Evolutionary conservation across 2,329 filamentous ascomycete species (phyloP), one percentile per base, ranked within the genome.

Genomic region (Tolypocladium nubicola): DNA sequence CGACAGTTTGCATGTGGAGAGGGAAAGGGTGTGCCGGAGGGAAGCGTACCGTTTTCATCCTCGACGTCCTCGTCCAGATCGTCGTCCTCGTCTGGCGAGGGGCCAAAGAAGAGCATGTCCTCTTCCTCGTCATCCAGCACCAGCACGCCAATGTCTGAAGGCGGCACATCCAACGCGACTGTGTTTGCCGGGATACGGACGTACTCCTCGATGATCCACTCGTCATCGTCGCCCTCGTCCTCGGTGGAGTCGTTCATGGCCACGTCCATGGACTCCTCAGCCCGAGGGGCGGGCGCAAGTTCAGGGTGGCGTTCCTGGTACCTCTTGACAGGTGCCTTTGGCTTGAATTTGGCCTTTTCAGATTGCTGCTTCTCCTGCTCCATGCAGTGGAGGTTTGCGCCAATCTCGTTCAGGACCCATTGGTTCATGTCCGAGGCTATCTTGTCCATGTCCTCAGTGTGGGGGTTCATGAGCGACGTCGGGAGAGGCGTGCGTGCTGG

Each of bases 131-230:
- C 76, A 55, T 82, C 80, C 53, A 85, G 76, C 8, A 83, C 79
- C 55, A 85, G 67, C 40, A 84, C 68, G 13, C 82, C 82, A 8
- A 86, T 75, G 52, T 77, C 78, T 33, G 79, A 74, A 0, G 77
- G 74, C 9, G 72, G 69, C 4, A 81, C 74, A 16, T 77, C 71
- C 11, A 75, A 67, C 19, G 74, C 73, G 58, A 84, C 71, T 33
- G 73, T 74, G 58, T 77, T 75, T 3, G 75, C 79, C 1, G 83
- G 80, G 21, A 86, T 76, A 40, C 84, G 82, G 55, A 85, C 75
- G 63, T 87, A 87, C 45, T 83, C 85, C 59, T 86, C 84, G 49
- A 84, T 79, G 35, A 87, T 75, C 71, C 85, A 87, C 55, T 86
- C 82, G 4, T 76, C 76, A 21, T 81, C 80, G 58, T 79, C 71